These are phyloP conservation scores for Russula emetica DNA, from an alignment of 768 basidiomycete species.

Conservation along the genomic window DNA sequence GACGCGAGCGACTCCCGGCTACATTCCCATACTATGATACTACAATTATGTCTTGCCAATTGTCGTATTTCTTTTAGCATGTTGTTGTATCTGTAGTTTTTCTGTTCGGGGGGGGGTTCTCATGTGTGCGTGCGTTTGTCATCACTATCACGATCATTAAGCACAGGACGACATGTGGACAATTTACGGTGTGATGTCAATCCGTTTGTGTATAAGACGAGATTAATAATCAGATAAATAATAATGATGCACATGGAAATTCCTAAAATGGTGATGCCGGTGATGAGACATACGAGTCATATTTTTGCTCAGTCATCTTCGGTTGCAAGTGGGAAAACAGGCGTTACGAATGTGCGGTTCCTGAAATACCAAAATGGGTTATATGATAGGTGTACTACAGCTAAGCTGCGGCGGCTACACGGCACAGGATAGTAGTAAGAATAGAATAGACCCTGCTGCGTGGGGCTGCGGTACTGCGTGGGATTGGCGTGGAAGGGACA, in stretches of 20 bases:
- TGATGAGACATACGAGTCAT: not conserved
- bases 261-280: too few species aligned
- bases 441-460: too few species aligned
- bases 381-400: not conserved
- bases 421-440: too few species aligned
- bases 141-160: not conserved
- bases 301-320: slow-evolving; percentile 17
- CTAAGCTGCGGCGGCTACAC: too few species aligned
- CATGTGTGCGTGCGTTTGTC: not conserved
- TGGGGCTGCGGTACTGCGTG: not conserved
- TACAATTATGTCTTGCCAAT: not conserved
- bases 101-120: not conserved
- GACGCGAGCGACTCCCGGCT: slow-evolving; percentile 3
- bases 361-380: not conserved
- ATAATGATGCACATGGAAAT: not conserved
- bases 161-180: not conserved
- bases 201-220: too few species aligned
- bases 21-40: not conserved
- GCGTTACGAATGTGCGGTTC: not conserved
- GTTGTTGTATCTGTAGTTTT: slow-evolving; percentile 14
- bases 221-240: not conserved
- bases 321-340: not conserved
- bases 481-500: not conserved
- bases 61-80: not conserved
- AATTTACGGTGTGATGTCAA: too few species aligned